phyloP scores from a whole-genome alignment of 345 rosid species.

The Citrus mangshanensis region DNA sequence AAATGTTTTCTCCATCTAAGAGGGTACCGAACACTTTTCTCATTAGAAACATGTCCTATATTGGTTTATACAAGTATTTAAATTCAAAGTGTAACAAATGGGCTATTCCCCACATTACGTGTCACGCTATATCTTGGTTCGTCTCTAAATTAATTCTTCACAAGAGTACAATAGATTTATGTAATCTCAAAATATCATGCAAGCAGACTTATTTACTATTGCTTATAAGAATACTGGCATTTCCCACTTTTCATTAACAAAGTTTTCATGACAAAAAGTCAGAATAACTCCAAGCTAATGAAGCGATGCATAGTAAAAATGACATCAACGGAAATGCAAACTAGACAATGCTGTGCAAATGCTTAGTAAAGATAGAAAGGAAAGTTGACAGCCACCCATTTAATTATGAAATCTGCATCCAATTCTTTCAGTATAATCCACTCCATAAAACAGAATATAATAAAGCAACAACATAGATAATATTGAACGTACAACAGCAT shows the following conservation, averaged over 20 bases:
- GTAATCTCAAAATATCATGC: neutral
- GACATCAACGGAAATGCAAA: neutral
- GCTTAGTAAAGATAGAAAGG: neutral
- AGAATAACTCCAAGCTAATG: neutral
- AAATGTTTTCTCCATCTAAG: neutral
- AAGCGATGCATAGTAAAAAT: neutral
- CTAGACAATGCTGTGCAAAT: neutral
- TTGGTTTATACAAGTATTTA: neutral
- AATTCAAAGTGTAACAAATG: neutral
- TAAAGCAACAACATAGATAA: neutral
- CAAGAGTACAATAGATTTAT: neutral
- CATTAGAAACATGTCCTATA: neutral
- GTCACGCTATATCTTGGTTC: neutral
- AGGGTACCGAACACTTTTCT: neutral
- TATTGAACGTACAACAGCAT: constrained; percentile 29
- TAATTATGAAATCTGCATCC: neutral
- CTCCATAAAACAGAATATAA: neutral
- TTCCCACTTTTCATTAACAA: neutral
- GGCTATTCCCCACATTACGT: neutral
- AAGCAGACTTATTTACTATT: neutral
- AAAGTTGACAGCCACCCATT: neutral
- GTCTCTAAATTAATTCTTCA: neutral
- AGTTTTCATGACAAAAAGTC: neutral
- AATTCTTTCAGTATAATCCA: neutral
- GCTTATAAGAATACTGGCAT: neutral